phyloP scores from a whole-genome alignment of 495 filamentous ascomycete genomes.

The Tirmania nivea region DNA sequence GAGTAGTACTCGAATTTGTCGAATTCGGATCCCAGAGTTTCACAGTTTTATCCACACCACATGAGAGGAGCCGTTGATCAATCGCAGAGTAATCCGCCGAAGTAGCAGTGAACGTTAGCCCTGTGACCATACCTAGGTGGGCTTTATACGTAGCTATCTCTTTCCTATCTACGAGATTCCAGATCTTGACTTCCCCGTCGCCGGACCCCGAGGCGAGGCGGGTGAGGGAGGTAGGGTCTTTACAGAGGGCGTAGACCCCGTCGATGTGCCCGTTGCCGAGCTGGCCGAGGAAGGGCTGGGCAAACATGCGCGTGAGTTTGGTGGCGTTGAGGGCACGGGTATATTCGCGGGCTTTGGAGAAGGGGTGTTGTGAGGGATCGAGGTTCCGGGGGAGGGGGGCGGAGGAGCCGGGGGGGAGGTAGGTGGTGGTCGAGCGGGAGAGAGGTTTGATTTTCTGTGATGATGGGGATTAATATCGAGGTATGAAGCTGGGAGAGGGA shows the following conservation, averaged over 20 bases:
- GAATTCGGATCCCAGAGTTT: slow-evolving; percentile 70
- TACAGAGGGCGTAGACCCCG: slow-evolving; percentile 59
- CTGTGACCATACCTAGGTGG: slow-evolving; percentile 78
- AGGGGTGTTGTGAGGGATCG: slow-evolving; percentile 81
- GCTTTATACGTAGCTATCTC: slow-evolving; percentile 66
- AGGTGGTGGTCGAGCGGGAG: slow-evolving; percentile 49
- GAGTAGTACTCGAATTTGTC: slow-evolving; percentile 23
- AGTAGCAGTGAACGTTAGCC: slow-evolving; percentile 54
- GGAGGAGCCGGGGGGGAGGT: slow-evolving; percentile 58
- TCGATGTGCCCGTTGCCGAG: slow-evolving; percentile 85
- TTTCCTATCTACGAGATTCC: slow-evolving; percentile 60
- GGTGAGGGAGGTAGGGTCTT: slow-evolving; percentile 45
- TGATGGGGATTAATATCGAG: no score
- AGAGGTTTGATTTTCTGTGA: slow-evolving; percentile 89
- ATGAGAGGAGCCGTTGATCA: slow-evolving; percentile 69
- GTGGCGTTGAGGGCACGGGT: slow-evolving; percentile 72
- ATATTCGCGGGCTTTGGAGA: slow-evolving; percentile 86
- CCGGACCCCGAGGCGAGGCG: slow-evolving; percentile 59
- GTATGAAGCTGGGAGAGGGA: no score
- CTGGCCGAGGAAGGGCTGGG: slow-evolving; percentile 72
- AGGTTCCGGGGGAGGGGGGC: slow-evolving; percentile 58
- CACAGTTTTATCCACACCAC: slow-evolving; percentile 64
- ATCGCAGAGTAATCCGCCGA: slow-evolving; percentile 12
- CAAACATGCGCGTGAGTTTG: slow-evolving; percentile 91
- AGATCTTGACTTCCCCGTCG: slow-evolving; percentile 81